Evolutionary conservation across 805 yeast genomes (phyloP), one percentile per base, ranked within the genome.

Genomic region (Scheffersomyces stipitis): DNA sequence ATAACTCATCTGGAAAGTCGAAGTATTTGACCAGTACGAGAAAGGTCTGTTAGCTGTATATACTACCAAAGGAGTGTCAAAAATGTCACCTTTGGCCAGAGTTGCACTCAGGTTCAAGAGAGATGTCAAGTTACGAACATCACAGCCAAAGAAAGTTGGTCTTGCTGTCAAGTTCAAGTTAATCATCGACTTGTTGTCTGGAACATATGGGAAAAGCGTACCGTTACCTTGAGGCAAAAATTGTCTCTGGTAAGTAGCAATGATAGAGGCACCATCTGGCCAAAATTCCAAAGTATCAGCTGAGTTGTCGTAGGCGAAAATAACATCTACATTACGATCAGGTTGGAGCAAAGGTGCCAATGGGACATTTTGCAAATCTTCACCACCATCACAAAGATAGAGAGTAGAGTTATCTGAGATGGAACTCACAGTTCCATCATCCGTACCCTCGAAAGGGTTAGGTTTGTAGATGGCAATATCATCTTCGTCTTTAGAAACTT

Each of bases 331-430:
- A 10, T 71, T 60, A 55, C 89, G 68, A 30, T 75, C 74, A 4
- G 78, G 76, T 46, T 81, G 83, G 18, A 83, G 50, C 34, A 86
- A 66, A 2, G 91, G 86, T 20, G 73, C 63, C 26, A 82, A 57
- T 0, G 95, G 93, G 13, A 86, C 68, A 50, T 83, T 83, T 57
- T 83, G 88, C 6, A 71, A 38, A 55, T 85, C 91, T 56, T 81
- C 87, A 22, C 93, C 95, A 29, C 95, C 95, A 54, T 86, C 95
- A 20, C 78, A 87, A 41, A 86, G 66, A 49, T 65, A 73, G 29
- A 84, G 64, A 16, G 69, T 57, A 4, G 66, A 66, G 31, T 71
- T 56, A 3, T 60, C 41, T 15, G 61, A 58, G 36, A 81, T 67
- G 14, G 68, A 40, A 1, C 59, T 53, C 10, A 64, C 52, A 6